phyloP scores from a whole-genome alignment of 768 basidiomycete species.

The Mrakia gelida region DNA sequence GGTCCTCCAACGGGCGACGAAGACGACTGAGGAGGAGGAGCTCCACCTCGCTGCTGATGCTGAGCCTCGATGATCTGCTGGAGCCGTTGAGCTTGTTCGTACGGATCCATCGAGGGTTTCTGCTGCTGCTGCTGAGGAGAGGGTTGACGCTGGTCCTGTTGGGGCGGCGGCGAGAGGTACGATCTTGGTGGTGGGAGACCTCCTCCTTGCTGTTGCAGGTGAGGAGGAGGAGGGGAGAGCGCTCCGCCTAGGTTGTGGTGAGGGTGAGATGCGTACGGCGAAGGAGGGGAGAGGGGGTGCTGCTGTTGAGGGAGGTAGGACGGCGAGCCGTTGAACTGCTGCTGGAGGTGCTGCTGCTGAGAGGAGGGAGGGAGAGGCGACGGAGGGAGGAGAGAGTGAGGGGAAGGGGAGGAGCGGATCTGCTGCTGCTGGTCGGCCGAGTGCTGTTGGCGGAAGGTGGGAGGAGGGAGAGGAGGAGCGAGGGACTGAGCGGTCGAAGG shows the following conservation, averaged over 20 bases:
- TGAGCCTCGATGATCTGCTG: conserved; percentile 18
- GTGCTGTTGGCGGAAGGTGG: background rate
- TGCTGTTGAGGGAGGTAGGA: conserved; percentile 4
- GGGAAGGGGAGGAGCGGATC: background rate
- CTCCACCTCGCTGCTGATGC: conserved; percentile 8
- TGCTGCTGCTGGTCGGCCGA: background rate
- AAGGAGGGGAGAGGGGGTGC: background rate
- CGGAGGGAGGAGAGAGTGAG: background rate
- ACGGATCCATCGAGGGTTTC: background rate
- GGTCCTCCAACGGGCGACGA: background rate
- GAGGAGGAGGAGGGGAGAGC: background rate
- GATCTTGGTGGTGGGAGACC: background rate
- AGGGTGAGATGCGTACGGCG: background rate
- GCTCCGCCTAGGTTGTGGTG: background rate
- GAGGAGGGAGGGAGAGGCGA: background rate
- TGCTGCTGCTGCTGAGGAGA: conserved; percentile 1
- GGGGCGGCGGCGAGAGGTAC: background rate
- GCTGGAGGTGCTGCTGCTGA: conserved; percentile 11
- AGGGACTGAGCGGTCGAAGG: background rate
- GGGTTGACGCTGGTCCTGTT: conserved; percentile 6
- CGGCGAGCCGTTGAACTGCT: background rate
- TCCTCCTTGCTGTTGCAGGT: background rate
- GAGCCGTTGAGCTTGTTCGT: conserved; percentile 5
- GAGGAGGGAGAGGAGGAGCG: background rate
- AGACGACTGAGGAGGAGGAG: background rate